Percentiles rank a stretch among this genome's conserved stretches.
Conservation (phyloP, 371 early-diverging fungal species). For the Lichtheimia ornata region DNA sequence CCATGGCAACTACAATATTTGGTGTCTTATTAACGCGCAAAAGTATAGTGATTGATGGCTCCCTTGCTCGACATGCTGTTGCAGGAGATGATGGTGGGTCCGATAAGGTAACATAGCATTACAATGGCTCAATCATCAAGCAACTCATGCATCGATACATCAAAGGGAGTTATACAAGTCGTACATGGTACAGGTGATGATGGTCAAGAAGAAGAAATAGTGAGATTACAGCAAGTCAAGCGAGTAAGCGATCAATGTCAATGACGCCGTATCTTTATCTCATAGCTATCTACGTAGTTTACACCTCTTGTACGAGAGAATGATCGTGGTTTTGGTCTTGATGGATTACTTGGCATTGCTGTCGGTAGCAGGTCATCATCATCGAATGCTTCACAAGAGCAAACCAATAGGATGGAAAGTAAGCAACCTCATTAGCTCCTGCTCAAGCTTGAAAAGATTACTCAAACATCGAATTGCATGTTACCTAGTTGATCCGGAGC, state of each 20-base stretch:
- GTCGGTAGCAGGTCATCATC: neutral
- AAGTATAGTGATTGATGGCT: too few species aligned
- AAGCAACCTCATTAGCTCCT: neutral
- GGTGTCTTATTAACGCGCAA: too few species aligned
- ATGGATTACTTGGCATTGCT: slow-evolving; percentile 7
- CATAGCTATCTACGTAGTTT: neutral
- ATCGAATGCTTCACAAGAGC: neutral
- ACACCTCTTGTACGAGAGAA: slow-evolving; percentile 6
- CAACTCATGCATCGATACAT: neutral
- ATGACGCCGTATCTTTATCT: neutral
- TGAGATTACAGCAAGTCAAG: neutral
- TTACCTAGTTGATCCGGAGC: slow-evolving; percentile 2
- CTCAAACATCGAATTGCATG: neutral
- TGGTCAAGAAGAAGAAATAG: neutral
- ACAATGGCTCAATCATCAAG: too few species aligned
- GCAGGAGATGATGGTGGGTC: too few species aligned
- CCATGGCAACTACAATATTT: too few species aligned
- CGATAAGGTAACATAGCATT: too few species aligned
- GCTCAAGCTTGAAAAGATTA: neutral
- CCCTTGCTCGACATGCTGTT: too few species aligned
- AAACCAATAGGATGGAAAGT: slow-evolving; percentile 5
- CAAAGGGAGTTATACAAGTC: slow-evolving; percentile 1
- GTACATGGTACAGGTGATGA: neutral
- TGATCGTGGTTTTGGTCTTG: slow-evolving; percentile 9
- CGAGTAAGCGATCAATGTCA: neutral